Evolutionary conservation across 257 asterid genomes (phyloP), one percentile per base, ranked within the genome.

Genomic region (Salvia rosmarinus): DNA sequence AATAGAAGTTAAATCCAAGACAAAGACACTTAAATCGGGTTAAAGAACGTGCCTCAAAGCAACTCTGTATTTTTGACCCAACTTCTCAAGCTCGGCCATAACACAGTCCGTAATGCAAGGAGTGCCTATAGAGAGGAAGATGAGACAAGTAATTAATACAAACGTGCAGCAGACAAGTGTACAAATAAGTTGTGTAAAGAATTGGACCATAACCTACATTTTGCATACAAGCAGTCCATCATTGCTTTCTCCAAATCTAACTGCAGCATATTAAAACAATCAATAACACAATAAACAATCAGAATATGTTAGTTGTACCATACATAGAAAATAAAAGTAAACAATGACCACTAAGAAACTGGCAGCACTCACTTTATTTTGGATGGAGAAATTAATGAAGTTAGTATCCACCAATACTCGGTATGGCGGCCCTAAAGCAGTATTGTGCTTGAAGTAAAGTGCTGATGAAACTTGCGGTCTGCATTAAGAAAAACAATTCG

Each of bases 61-160:
- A 72, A 95, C 99, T 46, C 98, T 85, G 78, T 91, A 95, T 58
- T 89, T 95, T 78, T 79, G 85, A 47, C 99, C 99, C 82, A 95
- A 66, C 86, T 95, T 95, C 87, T 95, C 99, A 58, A 95, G 99
- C 94, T 95, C 99, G 14, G 99, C 99, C 98, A 95, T 91, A 35
- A 95, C 98, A 70, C 99, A 95, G 78, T 95, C 99, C 0, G 99
- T 95, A 64, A 95, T 91, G 77, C 99, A 95, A 77, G 99, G 99
- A 78, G 98, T 95, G 80, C 98, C 99, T 95, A 49, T 4, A 70
- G 30, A 70, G 13, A 50, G 68, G 37, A 42, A 58, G 51, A 57
- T 17, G 2, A 54, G 2, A 47, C 57, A 47, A 67, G 61, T n/a
- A 64, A 44, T 7, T 9, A 23, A 69, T 4, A 9, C 10, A 59